phyloP scores from a whole-genome alignment of 768 basidiomycete species.

The Termitomyces sp. region DNA sequence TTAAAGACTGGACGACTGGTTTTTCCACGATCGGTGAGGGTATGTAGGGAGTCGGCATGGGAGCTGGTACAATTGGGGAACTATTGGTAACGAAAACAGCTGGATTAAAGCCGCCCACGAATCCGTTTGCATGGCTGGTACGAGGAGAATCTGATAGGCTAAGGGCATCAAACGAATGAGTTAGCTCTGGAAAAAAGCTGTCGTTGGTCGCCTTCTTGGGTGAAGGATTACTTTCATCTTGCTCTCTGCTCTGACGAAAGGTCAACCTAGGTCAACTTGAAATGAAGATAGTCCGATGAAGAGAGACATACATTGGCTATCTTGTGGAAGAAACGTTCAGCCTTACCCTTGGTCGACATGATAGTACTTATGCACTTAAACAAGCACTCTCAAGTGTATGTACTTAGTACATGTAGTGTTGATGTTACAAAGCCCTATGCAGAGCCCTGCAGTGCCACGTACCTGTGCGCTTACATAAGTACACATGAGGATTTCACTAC shows the following conservation, averaged over 20 bases:
- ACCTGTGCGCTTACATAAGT: background rate
- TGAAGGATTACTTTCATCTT: constrained; percentile 5
- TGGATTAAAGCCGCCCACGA: constrained; percentile 54
- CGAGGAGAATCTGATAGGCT: constrained; percentile 16
- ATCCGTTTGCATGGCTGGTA: constrained; percentile 20
- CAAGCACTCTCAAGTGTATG: background rate
- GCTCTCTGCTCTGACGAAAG: constrained; percentile 1
- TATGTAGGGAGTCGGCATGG: constrained; percentile 37
- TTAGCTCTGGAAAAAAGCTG: constrained; percentile 17
- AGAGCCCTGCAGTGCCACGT: background rate
- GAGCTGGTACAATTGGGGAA: constrained; percentile 6
- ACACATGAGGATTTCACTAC: background rate
- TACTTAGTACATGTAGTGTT: no score
- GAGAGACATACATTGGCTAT: constrained; percentile 20
- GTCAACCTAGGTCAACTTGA: no score
- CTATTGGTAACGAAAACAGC: constrained; percentile 9
- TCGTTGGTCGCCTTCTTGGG: constrained; percentile 19
- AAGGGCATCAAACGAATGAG: constrained; percentile 28
- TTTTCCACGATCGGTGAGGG: constrained; percentile 33
- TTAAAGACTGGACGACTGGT: constrained; percentile 35
- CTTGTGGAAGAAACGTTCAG: constrained; percentile 21
- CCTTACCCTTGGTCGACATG: constrained; percentile 14
- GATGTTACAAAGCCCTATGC: no score
- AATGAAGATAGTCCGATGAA: background rate
- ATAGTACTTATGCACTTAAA: background rate